Evolutionary conservation across 805 yeast species (phyloP).

Genomic region (Yamadazyma tumulicola): DNA sequence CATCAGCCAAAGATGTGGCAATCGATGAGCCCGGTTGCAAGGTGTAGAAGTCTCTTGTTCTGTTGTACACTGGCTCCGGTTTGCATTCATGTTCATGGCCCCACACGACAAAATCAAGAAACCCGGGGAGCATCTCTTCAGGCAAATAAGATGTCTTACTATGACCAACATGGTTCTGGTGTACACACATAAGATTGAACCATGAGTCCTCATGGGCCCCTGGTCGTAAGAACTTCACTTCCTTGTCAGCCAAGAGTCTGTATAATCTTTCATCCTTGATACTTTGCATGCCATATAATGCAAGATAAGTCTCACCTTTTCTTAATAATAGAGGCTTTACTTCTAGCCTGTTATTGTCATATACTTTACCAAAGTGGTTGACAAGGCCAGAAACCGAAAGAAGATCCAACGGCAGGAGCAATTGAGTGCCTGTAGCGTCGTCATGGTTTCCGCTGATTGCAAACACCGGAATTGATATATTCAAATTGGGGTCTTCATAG

Average conservation of each 20-base stretch:
- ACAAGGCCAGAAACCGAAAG: slow-evolving; percentile 76
- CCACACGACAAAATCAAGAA: slow-evolving; percentile 85
- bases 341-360: slow-evolving; percentile 68
- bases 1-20: slow-evolving; percentile 84
- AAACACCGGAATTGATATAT: slow-evolving; percentile 85
- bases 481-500: slow-evolving; percentile 87
- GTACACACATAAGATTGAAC: slow-evolving; percentile 84
- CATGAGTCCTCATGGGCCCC: slow-evolving; percentile 54
- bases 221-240: slow-evolving; percentile 77
- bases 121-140: slow-evolving; percentile 76
- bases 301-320: slow-evolving; percentile 78
- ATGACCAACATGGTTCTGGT: slow-evolving; percentile 86
- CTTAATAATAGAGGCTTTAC: slow-evolving; percentile 75
- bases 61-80: slow-evolving; percentile 60
- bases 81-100: slow-evolving; percentile 98
- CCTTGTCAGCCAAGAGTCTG: slow-evolving; percentile 75
- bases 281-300: slow-evolving; percentile 84
- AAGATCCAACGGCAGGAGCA: slow-evolving; percentile 83
- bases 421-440: slow-evolving; percentile 85
- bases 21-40: slow-evolving; percentile 93
- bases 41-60: slow-evolving; percentile 65
- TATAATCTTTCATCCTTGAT: slow-evolving; percentile 86
- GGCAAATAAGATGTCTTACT: slow-evolving; percentile 81
- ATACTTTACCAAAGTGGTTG: slow-evolving; percentile 85
- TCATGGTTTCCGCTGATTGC: slow-evolving; percentile 96